phyloP scores from a whole-genome alignment of 2,329 filamentous ascomycete genomes.

The Bimuria novae-zelandiae region DNA sequence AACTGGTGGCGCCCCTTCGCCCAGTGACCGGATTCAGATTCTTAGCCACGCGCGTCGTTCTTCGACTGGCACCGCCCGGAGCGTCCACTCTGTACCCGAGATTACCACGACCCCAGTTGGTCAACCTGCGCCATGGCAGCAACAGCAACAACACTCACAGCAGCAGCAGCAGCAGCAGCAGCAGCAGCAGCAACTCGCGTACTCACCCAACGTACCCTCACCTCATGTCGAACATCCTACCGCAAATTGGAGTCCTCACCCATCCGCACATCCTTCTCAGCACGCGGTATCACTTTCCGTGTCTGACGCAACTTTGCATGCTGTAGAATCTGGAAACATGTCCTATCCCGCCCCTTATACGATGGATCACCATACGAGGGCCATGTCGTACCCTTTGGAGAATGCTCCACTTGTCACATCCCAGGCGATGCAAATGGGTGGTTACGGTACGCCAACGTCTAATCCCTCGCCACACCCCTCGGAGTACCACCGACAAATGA shows the following conservation, averaged over 20 bases:
- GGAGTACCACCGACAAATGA: conserved; percentile 46
- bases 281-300: conserved; percentile 40
- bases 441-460: conserved; percentile 44
- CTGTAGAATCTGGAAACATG: conserved; percentile 34
- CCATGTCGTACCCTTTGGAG: conserved; percentile 48
- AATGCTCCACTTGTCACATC: conserved; percentile 42
- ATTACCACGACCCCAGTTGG: conserved; percentile 43
- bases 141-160: conserved; percentile 18
- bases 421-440: conserved; percentile 44
- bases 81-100: conserved; percentile 43
- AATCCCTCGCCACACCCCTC: conserved; percentile 43
- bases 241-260: conserved; percentile 41
- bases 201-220: conserved; percentile 39
- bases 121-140: conserved; percentile 44
- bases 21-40: conserved; percentile 46
- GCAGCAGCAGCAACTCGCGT: conserved; percentile 39
- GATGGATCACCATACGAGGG: conserved; percentile 43
- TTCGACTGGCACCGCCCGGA: conserved; percentile 45
- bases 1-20: conserved; percentile 41
- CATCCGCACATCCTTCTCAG: conserved; percentile 38
- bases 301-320: conserved; percentile 37
- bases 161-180: conserved; percentile 3
- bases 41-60: conserved; percentile 44
- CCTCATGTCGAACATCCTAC: conserved; percentile 40
- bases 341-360: conserved; percentile 44